Base-by-base conservation (phyloP, 805 yeast genomes). In the Saccharomyces eubayanus region DNA sequence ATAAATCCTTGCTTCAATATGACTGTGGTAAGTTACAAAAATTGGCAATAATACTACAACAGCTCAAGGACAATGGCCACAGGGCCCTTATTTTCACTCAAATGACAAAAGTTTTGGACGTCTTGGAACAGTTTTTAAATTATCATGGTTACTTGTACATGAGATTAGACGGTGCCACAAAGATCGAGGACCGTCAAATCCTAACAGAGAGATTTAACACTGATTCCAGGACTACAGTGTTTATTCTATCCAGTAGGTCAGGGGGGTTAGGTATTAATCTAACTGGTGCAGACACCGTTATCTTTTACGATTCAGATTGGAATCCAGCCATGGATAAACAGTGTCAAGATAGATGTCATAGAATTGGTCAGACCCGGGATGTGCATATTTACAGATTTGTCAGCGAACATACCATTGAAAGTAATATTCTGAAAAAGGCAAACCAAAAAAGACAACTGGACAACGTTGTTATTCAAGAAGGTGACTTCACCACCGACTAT, bases 251-350 rank as follows among this genome's bases (percentile, higher is more conserved):
- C 3, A 89, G 97, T 2, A 82, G 99, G 71, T 94, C 99, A 2
- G 99, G 99, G 69, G 99, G 99, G 40, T 77, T 95, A 61, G 99
- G 99, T 67, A 94, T 94, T 68, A 94, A 94, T 65, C 74, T 94
- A 59, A 94, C 99, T 0, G 99, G 98, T 66, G 99, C 99, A 0
- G 99, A 94, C 65, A 94, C 99, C 0, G 99, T 94, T 47, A 89
- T 94, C 6, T 95, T 94, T 72, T 94, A 95, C 69, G 99, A 94
- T 71, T 89, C 97, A 2, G 99, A 92, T 71, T 92, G 99, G 99
- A 94, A 94, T 67, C 99, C 99, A 2, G 96, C 98, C 1, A 94
- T 94, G 97, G 99, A 94, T 69, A 89, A 90, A 66, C 99, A 94
- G 72, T 94, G 99, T 73, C 99, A 94, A 71, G 99, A 94, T 72